Evolutionary conservation across 768 basidiomycete species (phyloP).

Genomic region (Phanerochaete carnosa): DNA sequence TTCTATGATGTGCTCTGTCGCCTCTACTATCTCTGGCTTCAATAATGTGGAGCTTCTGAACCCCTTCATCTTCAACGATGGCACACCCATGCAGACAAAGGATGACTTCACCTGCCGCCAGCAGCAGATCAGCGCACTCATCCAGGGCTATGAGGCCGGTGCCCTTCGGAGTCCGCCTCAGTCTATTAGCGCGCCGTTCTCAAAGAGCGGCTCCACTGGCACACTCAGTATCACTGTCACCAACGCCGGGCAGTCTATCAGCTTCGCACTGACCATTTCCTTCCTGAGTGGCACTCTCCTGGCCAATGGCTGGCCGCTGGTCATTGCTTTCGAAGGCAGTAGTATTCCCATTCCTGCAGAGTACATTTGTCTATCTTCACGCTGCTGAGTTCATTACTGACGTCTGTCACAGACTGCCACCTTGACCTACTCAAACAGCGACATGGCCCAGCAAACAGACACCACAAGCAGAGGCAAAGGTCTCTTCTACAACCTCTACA

Average conservation of each 20-base stretch:
- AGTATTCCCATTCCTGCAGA: slow-evolving; percentile 31
- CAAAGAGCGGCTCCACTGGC: slow-evolving; percentile 26
- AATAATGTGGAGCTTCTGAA: slow-evolving; percentile 45
- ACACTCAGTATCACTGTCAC: slow-evolving; percentile 48
- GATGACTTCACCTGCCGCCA: slow-evolving; percentile 51
- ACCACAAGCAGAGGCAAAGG: slow-evolving; percentile 47
- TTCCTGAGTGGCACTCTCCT: slow-evolving; percentile 42
- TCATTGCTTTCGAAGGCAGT: slow-evolving; percentile 48
- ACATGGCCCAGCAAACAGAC: slow-evolving; percentile 47
- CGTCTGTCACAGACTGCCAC: slow-evolving; percentile 31
- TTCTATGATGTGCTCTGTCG: slow-evolving; percentile 22
- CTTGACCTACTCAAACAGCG: slow-evolving; percentile 50
- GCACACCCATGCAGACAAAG: slow-evolving; percentile 39
- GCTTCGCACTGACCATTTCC: slow-evolving; percentile 44
- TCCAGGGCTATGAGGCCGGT: slow-evolving; percentile 53
- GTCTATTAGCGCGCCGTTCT: slow-evolving; percentile 41
- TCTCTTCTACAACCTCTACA: slow-evolving; percentile 58
- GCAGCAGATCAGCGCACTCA: slow-evolving; percentile 43
- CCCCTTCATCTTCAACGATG: slow-evolving; percentile 50
- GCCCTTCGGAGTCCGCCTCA: slow-evolving; percentile 44
- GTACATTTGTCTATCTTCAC: slow-evolving; percentile 15
- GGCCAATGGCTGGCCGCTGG: slow-evolving; percentile 40
- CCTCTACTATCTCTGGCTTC: slow-evolving; percentile 21
- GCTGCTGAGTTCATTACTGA: slow-evolving; percentile 15
- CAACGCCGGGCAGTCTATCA: slow-evolving; percentile 44